Evolutionary conservation across 108 stramenopile genomes (phyloP).

Genomic region (Cyclotella baltica): DNA sequence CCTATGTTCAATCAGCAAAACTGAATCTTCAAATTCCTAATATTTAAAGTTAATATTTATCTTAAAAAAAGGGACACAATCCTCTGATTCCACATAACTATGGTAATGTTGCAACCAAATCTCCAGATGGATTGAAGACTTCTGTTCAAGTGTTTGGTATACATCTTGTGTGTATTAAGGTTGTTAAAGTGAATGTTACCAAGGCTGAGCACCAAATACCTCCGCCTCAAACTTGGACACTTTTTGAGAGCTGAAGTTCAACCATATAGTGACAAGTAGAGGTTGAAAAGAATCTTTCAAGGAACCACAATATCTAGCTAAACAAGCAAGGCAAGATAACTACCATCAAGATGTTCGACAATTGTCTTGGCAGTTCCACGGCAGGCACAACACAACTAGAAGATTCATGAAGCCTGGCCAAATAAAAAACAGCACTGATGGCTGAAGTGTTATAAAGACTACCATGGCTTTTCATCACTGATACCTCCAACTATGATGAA

Average conservation of each 20-base stretch:
- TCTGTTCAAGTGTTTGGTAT: constrained; percentile 78
- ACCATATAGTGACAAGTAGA: constrained; percentile 86
- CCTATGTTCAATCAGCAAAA: too few species aligned
- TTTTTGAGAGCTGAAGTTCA: constrained; percentile 81
- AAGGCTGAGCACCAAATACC: constrained; percentile 85
- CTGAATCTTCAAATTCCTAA: too few species aligned
- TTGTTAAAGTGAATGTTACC: constrained; percentile 92
- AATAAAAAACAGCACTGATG: constrained; percentile 85
- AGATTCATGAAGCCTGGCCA: constrained; percentile 86
- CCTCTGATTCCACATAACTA: too few species aligned
- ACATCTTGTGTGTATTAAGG: constrained; percentile 67
- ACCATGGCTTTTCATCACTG: constrained; percentile 71
- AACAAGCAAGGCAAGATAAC: constrained; percentile 86
- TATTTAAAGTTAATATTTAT: too few species aligned
- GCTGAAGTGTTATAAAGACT: constrained; percentile 62
- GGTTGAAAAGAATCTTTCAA: constrained; percentile 87
- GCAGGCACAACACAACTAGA: constrained; percentile 77
- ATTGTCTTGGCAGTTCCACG: constrained; percentile 88
- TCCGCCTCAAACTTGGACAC: constrained; percentile 81
- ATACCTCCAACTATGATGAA: constrained; percentile 24
- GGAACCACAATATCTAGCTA: constrained; percentile 86
- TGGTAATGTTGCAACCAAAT: too few species aligned
- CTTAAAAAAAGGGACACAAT: too few species aligned
- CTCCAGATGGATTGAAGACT: too few species aligned
- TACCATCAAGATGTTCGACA: constrained; percentile 79